These are phyloP conservation scores for Candida xyloterini DNA, from an alignment of 805 yeast species.

Conservation along the genomic window DNA sequence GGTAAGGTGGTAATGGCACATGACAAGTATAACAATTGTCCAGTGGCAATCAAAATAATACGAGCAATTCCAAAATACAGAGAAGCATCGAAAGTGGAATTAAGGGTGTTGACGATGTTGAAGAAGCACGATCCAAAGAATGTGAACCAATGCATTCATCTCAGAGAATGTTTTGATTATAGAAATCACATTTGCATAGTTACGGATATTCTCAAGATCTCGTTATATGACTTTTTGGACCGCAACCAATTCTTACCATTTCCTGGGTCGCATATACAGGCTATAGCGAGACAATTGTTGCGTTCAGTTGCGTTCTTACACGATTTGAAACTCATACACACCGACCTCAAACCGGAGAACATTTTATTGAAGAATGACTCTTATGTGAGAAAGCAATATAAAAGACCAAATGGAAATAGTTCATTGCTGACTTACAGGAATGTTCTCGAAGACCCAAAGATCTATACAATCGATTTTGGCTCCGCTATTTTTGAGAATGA, in stretches of 20 bases:
- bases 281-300: conserved; percentile 79
- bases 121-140: conserved; percentile 68
- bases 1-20: conserved; percentile 86
- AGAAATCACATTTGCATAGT: conserved; percentile 93
- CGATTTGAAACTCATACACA: conserved; percentile 85
- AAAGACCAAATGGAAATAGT: conserved; percentile 23
- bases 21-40: conserved; percentile 56
- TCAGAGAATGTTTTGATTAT: conserved; percentile 87
- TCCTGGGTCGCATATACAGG: conserved; percentile 91
- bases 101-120: conserved; percentile 74
- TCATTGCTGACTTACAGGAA: conserved; percentile 26
- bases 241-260: conserved; percentile 81
- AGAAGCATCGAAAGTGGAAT: conserved; percentile 91
- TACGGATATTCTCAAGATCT: conserved; percentile 79
- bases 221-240: conserved; percentile 87
- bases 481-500: conserved; percentile 92
- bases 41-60: conserved; percentile 89
- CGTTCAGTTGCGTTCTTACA: conserved; percentile 86
- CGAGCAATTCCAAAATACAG: conserved; percentile 90
- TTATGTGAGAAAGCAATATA: conserved; percentile 37
- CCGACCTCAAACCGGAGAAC: conserved; percentile 96
- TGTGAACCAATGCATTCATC: conserved; percentile 74
- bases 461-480: conserved; percentile 95
- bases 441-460: conserved; percentile 71
- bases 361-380: conserved; percentile 63